Conservation (phyloP, 371 early-diverging fungal genomes). For the Mortierella sp. region DNA sequence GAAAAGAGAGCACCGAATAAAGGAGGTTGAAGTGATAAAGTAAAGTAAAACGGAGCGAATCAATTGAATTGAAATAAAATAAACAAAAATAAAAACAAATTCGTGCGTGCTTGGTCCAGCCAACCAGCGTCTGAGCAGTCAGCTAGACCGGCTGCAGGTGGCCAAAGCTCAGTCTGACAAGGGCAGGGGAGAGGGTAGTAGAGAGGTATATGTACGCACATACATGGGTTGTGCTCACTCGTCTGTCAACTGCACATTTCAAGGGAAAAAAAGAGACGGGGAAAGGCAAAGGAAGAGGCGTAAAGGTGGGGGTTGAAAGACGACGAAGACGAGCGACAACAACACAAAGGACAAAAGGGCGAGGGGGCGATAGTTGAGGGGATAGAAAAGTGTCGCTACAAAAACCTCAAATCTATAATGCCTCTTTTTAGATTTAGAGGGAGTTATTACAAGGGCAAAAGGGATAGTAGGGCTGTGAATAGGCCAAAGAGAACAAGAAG, state of each 20-base stretch:
- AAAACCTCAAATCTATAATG: neutral
- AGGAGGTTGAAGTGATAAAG: neutral
- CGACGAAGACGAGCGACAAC: neutral
- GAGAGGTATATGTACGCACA: neutral
- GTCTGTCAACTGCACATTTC: neutral
- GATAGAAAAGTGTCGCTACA: neutral
- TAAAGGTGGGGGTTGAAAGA: neutral
- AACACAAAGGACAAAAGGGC: neutral
- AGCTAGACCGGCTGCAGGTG: conserved; percentile 11
- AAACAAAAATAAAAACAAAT: neutral
- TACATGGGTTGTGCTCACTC: neutral
- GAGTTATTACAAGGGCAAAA: neutral
- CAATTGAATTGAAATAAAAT: neutral
- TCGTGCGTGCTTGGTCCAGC: neutral
- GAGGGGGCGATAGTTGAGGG: neutral
- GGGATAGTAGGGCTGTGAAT: neutral
- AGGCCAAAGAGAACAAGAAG: neutral
- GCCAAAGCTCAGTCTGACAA: conserved; percentile 28
- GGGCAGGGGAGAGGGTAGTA: neutral
- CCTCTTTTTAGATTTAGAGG: neutral
- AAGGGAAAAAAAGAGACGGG: neutral
- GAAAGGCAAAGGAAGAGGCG: neutral
- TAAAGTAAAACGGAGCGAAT: conserved; percentile 11
- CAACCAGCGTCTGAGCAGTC: neutral
- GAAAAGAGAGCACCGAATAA: neutral